Percentiles rank a stretch among this genome's conserved stretches.
Conservation (phyloP, 306 rosid species). For the Herpetospermum pedunculosum region DNA sequence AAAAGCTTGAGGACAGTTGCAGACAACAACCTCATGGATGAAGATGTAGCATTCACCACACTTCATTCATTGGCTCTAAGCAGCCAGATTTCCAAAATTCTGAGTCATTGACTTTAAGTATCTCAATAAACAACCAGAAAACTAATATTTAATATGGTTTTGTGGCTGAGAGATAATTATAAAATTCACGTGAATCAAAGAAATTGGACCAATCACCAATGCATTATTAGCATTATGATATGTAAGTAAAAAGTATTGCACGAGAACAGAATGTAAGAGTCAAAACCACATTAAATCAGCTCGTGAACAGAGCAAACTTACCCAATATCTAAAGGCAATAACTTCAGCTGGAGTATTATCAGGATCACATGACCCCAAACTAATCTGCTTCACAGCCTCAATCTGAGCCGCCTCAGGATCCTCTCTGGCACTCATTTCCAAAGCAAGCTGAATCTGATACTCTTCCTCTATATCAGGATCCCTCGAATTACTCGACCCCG, state of each 20-base stretch:
- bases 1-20: not conserved
- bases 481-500: constrained; percentile 52
- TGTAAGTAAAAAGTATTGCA: not conserved
- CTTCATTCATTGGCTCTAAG: not conserved
- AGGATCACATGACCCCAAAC: constrained; percentile 81
- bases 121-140: not conserved
- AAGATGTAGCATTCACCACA: not conserved
- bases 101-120: not conserved
- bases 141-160: not conserved
- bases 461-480: constrained; percentile 90
- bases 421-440: constrained; percentile 91
- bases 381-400: constrained; percentile 95
- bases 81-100: not conserved
- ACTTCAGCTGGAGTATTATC: constrained; percentile 85
- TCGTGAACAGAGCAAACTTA: constrained; percentile 34
- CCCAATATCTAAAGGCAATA: constrained; percentile 90
- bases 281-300: constrained; percentile 3
- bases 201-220: not conserved
- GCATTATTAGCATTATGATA: not conserved
- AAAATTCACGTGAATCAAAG: not conserved
- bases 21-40: not conserved
- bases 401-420: constrained; percentile 99
- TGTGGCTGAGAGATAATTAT: not conserved
- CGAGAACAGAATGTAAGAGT: not conserved
- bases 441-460: constrained; percentile 81